These are phyloP conservation scores for Tribonema minus DNA, from an alignment of 108 stramenopile species.

Conservation along the genomic window DNA sequence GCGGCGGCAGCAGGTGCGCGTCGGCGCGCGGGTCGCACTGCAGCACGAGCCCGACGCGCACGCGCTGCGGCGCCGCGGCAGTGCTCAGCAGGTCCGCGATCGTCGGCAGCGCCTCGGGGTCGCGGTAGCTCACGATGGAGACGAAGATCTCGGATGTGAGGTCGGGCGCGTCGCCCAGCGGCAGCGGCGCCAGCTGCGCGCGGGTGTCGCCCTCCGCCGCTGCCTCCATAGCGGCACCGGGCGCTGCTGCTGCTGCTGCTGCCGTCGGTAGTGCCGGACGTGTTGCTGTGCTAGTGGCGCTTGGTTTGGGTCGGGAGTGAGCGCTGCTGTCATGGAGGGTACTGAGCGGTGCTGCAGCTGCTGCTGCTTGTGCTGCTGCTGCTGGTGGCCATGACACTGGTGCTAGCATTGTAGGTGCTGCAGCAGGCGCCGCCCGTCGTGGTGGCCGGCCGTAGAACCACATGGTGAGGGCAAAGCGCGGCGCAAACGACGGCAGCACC, in stretches of 20 bases:
- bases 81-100: slow-evolving; percentile 62
- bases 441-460: slow-evolving; percentile 35
- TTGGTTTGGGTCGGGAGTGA: too few species aligned
- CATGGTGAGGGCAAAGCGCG: slow-evolving; percentile 20
- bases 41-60: slow-evolving; percentile 67
- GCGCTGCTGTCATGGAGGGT: too few species aligned
- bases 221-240: too few species aligned
- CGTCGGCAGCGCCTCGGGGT: slow-evolving; percentile 69
- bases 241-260: too few species aligned
- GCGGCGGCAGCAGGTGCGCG: too few species aligned
- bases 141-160: slow-evolving; percentile 65
- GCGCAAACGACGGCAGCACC: slow-evolving; percentile 16
- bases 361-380: too few species aligned
- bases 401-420: too few species aligned
- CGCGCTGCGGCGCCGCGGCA: slow-evolving; percentile 61
- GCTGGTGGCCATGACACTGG: background rate
- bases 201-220: slow-evolving; percentile 21
- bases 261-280: too few species aligned
- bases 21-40: slow-evolving; percentile 48
- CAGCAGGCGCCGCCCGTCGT: too few species aligned
- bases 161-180: background rate
- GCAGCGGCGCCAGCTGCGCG: slow-evolving; percentile 1
- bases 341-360: too few species aligned
- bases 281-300: too few species aligned
- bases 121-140: slow-evolving; percentile 73